Evolutionary conservation across 208 protist genomes (phyloP).

Genomic region (Leishmania aethiopica): DNA sequence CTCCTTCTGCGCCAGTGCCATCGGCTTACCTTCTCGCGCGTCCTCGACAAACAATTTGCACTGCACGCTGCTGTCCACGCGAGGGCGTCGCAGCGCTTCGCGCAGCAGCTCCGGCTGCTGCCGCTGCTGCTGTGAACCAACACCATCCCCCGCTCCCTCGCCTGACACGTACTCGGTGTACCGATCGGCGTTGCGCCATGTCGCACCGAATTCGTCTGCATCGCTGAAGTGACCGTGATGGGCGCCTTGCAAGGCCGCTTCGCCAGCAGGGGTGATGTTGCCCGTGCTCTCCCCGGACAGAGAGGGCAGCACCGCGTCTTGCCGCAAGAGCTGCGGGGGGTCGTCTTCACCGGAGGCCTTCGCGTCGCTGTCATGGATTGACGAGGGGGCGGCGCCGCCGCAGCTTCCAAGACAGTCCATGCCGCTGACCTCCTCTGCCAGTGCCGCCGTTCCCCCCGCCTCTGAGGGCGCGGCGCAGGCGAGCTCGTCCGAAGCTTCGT

Average conservation of each 20-base stretch:
- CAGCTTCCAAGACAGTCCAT: not conserved
- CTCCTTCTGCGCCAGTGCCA: not conserved
- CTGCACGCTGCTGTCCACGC: not conserved
- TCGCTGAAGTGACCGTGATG: not conserved
- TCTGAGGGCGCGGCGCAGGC: not conserved
- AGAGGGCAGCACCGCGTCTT: not conserved
- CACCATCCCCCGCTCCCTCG: not conserved
- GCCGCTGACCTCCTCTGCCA: not conserved
- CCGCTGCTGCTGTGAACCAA: not conserved
- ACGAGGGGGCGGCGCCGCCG: not conserved
- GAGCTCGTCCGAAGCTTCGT: not conserved
- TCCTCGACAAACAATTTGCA: not conserved
- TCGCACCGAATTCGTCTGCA: constrained; percentile 14
- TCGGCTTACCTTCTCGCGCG: not conserved
- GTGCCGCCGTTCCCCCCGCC: not conserved
- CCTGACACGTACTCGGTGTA: not conserved
- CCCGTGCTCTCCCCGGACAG: not conserved
- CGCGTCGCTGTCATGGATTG: not conserved
- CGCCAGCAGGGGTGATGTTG: not conserved
- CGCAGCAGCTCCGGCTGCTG: not conserved
- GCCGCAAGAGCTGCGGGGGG: not conserved
- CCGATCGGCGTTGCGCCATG: constrained; percentile 16
- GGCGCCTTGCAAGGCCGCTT: not conserved
- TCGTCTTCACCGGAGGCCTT: not conserved
- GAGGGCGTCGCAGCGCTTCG: not conserved